Percentiles rank a stretch among this genome's conserved stretches.
phyloP scores from a whole-genome alignment of 129 eudicot genomes.

The Tagetes erecta region DNA sequence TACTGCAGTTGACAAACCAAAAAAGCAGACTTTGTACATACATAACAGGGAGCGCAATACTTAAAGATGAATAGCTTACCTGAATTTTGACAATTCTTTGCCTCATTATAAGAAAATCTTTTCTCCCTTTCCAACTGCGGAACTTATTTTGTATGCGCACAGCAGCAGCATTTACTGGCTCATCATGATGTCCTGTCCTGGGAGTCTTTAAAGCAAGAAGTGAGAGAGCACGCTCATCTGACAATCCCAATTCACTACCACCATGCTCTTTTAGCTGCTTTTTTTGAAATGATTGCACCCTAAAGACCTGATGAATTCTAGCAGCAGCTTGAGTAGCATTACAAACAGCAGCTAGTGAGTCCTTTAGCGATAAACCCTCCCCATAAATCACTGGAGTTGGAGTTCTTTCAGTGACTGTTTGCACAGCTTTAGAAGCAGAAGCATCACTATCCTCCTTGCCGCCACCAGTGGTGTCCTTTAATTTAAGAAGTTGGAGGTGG shows the following conservation, averaged over 20 bases:
- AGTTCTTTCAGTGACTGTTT: slow-evolving; percentile 61
- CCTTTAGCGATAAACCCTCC: slow-evolving; percentile 74
- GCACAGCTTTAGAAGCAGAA: slow-evolving; percentile 54
- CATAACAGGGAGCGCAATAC: not conserved
- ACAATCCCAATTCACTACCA: slow-evolving; percentile 53
- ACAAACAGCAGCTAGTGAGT: slow-evolving; percentile 91
- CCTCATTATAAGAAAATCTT: slow-evolving; percentile 74
- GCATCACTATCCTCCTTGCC: slow-evolving; percentile 38
- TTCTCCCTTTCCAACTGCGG: slow-evolving; percentile 85
- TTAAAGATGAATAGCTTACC: slow-evolving; percentile 39
- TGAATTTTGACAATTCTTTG: slow-evolving; percentile 90
- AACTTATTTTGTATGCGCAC: slow-evolving; percentile 81
- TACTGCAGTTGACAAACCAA: not conserved
- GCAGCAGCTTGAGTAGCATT: slow-evolving; percentile 98
- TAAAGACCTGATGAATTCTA: slow-evolving; percentile 84
- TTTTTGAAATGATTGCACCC: slow-evolving; percentile 89
- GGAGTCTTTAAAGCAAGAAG: slow-evolving; percentile 67
- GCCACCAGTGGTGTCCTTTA: slow-evolving; percentile 43
- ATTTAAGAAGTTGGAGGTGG: slow-evolving; percentile 55
- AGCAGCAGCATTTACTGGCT: slow-evolving; percentile 86
- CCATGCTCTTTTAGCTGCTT: slow-evolving; percentile 71
- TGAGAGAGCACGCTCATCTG: slow-evolving; percentile 76
- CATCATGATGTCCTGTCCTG: slow-evolving; percentile 60
- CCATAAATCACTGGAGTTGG: slow-evolving; percentile 63
- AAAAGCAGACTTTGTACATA: not conserved